Percentiles rank a stretch among this genome's conserved stretches.
Conservation (phyloP, 306 rosid genomes). For the Mucuna pruriens region DNA sequence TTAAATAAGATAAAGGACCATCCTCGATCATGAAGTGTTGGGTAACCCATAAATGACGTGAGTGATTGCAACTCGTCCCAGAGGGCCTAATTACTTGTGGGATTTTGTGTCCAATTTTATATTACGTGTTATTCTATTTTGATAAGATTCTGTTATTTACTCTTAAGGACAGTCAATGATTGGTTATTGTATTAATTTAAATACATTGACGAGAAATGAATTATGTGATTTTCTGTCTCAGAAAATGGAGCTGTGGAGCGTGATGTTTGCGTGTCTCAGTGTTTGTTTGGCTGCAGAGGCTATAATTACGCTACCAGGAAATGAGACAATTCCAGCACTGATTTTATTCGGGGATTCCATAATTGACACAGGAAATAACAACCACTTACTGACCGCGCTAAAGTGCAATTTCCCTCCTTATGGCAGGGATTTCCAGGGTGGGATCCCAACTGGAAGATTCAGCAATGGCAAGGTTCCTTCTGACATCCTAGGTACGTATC, state of each 20-base stretch:
- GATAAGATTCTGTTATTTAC: too few relatives aligned
- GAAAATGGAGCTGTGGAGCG: conserved; percentile 4
- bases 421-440: conserved; percentile 39
- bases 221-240: too few relatives aligned
- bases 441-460: conserved; percentile 54
- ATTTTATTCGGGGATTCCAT: conserved; percentile 51
- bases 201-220: too few relatives aligned
- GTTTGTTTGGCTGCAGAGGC: background rate
- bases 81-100: too few relatives aligned
- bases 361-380: conserved; percentile 52
- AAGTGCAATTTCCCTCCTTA: conserved; percentile 51
- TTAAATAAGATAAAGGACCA: too few relatives aligned
- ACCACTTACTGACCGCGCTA: background rate
- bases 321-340: conserved; percentile 35
- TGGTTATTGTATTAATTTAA: too few relatives aligned
- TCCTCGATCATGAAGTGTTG: too few relatives aligned
- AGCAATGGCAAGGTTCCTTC: conserved; percentile 51
- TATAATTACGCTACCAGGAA: background rate
- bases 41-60: too few relatives aligned
- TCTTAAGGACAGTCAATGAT: too few relatives aligned
- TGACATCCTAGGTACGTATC: conserved; percentile 41
- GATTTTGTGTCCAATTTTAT: too few relatives aligned
- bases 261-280: too few relatives aligned
- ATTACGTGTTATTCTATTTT: too few relatives aligned
- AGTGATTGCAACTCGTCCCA: background rate